Evolutionary conservation across 2,329 filamentous ascomycete species (phyloP).

Genomic region (Stemphylium lycopersici): DNA sequence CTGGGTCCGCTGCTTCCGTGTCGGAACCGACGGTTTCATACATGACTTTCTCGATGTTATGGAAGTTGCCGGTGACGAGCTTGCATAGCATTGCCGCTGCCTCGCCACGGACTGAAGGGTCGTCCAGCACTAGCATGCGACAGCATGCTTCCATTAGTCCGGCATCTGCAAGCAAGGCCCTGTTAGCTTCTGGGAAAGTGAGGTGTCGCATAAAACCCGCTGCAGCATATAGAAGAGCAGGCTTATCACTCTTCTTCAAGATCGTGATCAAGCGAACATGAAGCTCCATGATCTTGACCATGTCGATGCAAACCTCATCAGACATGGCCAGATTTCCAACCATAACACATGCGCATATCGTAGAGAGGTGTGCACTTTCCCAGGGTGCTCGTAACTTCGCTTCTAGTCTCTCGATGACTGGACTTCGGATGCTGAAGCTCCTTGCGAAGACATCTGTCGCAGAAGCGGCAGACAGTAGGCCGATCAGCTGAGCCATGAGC

Average conservation of each 20-base stretch:
- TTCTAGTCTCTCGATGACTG: conserved; percentile 35
- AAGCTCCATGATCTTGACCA: conserved; percentile 43
- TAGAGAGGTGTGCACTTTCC: conserved; percentile 29
- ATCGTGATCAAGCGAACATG: conserved; percentile 39
- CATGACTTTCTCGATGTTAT: conserved; percentile 41
- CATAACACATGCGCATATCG: conserved; percentile 45
- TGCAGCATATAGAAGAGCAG: conserved; percentile 44
- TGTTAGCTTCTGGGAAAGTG: conserved; percentile 43
- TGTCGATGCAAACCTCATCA: conserved; percentile 41
- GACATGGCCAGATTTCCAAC: conserved; percentile 49
- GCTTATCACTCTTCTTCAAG: conserved; percentile 32
- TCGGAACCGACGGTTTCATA: conserved; percentile 26
- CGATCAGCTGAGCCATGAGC: conserved; percentile 41
- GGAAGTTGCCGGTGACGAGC: conserved; percentile 38
- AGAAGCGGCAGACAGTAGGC: conserved; percentile 41
- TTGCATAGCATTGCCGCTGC: conserved; percentile 44
- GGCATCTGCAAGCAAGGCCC: conserved; percentile 36
- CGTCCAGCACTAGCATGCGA: conserved; percentile 32
- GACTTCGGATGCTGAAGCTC: conserved; percentile 32
- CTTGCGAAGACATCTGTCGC: conserved; percentile 43
- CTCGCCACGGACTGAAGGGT: conserved; percentile 45
- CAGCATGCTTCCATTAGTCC: conserved; percentile 41
- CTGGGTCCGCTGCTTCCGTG: conserved; percentile 18
- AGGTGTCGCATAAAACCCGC: conserved; percentile 48
- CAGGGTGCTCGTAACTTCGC: conserved; percentile 29